Percentiles rank a stretch among this genome's conserved stretches.
phyloP scores from a whole-genome alignment of 371 early-diverging fungal species.

The Syncephalastrum racemosum region DNA sequence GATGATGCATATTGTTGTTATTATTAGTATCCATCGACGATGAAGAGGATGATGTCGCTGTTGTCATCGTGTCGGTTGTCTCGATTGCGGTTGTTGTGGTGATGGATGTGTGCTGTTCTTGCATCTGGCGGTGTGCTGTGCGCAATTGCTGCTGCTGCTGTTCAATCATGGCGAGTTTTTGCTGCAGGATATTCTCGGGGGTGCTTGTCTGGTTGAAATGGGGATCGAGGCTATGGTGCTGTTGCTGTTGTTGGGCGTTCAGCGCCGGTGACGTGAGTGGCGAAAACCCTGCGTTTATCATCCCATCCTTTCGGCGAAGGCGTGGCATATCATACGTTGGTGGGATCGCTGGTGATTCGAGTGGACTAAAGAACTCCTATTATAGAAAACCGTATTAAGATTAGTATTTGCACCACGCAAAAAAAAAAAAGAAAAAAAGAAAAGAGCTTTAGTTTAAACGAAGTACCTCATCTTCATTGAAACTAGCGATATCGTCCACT shows the following conservation, averaged over 20 bases:
- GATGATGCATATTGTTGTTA: conserved; percentile 9
- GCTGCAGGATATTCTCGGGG: conserved; percentile 27
- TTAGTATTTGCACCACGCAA: neutral
- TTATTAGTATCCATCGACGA: neutral
- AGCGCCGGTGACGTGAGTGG: conserved; percentile 74
- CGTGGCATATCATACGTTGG: conserved; percentile 27
- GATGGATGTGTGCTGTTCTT: neutral
- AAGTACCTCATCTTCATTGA: conserved; percentile 49
- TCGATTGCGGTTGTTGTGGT: conserved; percentile 1
- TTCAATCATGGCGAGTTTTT: conserved; percentile 46
- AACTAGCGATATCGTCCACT: conserved; percentile 14
- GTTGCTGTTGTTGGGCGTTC: conserved; percentile 42
- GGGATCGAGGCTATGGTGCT: conserved; percentile 21
- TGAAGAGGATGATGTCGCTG: conserved; percentile 6
- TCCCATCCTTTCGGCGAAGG: conserved; percentile 27
- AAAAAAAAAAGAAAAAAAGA: neutral
- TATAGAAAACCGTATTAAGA: neutral
- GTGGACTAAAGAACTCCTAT: conserved; percentile 65
- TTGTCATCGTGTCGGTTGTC: conserved; percentile 11
- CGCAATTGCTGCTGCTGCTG: conserved; percentile 51
- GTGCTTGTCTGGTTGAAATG: conserved; percentile 7
- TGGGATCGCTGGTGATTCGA: conserved; percentile 74
- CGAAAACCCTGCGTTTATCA: conserved; percentile 45
- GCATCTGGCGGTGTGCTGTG: conserved; percentile 28
- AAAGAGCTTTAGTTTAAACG: too few species aligned